phyloP scores from a whole-genome alignment of 805 yeast species.

The Starmerella gropengiesseri region DNA sequence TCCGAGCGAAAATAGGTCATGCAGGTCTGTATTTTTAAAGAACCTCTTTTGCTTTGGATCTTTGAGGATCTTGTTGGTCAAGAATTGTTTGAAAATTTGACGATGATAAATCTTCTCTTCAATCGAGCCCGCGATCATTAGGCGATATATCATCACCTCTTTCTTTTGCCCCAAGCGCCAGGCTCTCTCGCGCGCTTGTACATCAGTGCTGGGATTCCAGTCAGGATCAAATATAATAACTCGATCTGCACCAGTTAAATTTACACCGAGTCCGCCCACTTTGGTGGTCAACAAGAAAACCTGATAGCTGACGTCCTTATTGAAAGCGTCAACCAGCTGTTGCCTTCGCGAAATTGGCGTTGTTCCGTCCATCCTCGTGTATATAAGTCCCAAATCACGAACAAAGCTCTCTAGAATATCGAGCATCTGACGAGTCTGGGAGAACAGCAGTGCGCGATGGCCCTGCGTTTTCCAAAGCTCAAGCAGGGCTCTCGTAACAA shows the following conservation, averaged over 20 bases:
- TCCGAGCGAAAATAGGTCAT: constrained; percentile 78
- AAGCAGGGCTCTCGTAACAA: constrained; percentile 66
- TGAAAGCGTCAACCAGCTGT: constrained; percentile 67
- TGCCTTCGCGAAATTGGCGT: constrained; percentile 75
- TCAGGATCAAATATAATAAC: constrained; percentile 94
- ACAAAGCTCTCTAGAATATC: constrained; percentile 70
- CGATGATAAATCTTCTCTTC: constrained; percentile 96
- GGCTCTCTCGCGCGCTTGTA: constrained; percentile 93
- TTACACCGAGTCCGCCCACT: constrained; percentile 93
- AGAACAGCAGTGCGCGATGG: constrained; percentile 72
- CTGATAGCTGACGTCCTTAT: constrained; percentile 43
- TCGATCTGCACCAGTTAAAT: constrained; percentile 87
- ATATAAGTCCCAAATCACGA: constrained; percentile 35
- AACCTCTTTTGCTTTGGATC: constrained; percentile 92
- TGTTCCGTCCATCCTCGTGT: constrained; percentile 87
- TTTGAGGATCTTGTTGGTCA: constrained; percentile 84
- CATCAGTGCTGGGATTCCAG: constrained; percentile 97
- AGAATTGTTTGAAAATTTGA: constrained; percentile 88
- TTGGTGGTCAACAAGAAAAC: constrained; percentile 81
- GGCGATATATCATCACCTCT: constrained; percentile 79
- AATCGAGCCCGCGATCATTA: constrained; percentile 89
- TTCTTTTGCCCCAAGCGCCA: constrained; percentile 94
- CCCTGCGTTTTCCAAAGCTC: constrained; percentile 66
- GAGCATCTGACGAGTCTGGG: constrained; percentile 91
- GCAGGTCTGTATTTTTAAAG: constrained; percentile 83